Conservation (phyloP, 2,329 filamentous ascomycete genomes). For the Aaosphaeria pasadenensis region DNA sequence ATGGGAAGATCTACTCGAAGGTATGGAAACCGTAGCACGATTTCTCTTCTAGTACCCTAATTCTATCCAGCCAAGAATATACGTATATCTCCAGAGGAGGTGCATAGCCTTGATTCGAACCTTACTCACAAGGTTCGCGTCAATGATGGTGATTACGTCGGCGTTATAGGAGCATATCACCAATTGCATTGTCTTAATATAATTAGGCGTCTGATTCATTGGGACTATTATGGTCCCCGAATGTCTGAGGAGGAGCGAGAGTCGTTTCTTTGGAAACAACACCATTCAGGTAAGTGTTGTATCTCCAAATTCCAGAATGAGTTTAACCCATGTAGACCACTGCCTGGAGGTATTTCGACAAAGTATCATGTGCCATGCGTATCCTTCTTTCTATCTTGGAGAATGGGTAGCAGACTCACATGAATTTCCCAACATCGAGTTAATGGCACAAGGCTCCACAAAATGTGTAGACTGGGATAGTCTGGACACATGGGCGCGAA, state of each 20-base stretch:
- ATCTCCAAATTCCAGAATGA: no score
- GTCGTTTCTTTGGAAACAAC: neutral
- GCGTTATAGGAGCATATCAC: constrained; percentile 1
- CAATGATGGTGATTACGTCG: constrained; percentile 3
- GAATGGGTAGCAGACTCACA: neutral
- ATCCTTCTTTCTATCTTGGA: neutral
- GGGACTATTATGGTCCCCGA: constrained; percentile 1
- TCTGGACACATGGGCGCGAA: constrained; percentile 1
- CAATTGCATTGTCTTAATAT: constrained; percentile 4
- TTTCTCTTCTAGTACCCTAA: neutral
- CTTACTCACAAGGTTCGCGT: neutral
- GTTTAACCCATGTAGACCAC: constrained; percentile 1
- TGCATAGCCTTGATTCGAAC: neutral
- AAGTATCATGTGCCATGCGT: constrained; percentile 2
- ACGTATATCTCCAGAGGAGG: neutral
- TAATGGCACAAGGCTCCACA: neutral
- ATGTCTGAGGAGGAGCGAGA: neutral
- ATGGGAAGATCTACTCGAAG: neutral
- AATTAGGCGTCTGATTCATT: constrained; percentile 1
- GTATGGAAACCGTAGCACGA: neutral
- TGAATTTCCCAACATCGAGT: neutral
- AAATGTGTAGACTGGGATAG: constrained; percentile 3
- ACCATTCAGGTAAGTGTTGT: neutral
- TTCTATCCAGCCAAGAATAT: neutral
- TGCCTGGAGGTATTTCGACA: constrained; percentile 2